Evolutionary conservation across 345 rosid genomes (phyloP), one percentile per base, ranked within the genome.

Genomic region (Ceriops tagal): DNA sequence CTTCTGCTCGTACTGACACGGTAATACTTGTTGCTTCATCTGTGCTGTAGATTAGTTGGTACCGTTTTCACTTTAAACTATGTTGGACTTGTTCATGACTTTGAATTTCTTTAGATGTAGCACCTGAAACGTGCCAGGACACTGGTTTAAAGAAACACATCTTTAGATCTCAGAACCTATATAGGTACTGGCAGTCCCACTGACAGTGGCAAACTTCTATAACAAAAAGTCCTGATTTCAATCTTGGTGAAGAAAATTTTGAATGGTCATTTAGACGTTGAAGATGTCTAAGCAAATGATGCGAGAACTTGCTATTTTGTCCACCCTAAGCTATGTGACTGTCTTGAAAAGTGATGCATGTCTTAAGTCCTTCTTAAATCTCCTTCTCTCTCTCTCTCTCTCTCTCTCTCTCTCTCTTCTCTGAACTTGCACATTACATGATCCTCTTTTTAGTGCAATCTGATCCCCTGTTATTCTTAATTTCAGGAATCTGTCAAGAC

Each of bases 401-500:
- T 53, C 21, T 19, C 22, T 31, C 34, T 56, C 49, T 55, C 68
- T 53, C 52, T 69, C 57, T 64, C 22, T 59, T 67, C 22, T 59
- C 35, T 61, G 22, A n/a, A 27, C 31, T 53, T 51, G 37, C 64
- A 53, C 8, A n/a, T 47, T 55, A 31, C 11, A 13, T 11, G 0
- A 26, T 51, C 22, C 19, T 34, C 28, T 43, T 57, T 28, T 59
- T 61, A 31, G 20, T 35, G 2, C 5, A 71, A 49, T 72, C 22
- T 22, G 55, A 11, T 53, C 27, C 24, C 30, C 30, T 18, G 52
- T 32, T 61, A 16, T 64, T 53, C 19, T 19, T 18, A 73, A 70
- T 69, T 76, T 82, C 73, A 90, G 96, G 96, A 90, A 81, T 70
- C 88, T 80, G 92, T 84, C 55, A 90, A 87, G 84, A 87, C 96